A percentile compares a stretch with the other conserved stretches of the same genome.
phyloP scores from a whole-genome alignment of 2,329 filamentous ascomycete genomes.

The Trichoderma simmonsii region DNA sequence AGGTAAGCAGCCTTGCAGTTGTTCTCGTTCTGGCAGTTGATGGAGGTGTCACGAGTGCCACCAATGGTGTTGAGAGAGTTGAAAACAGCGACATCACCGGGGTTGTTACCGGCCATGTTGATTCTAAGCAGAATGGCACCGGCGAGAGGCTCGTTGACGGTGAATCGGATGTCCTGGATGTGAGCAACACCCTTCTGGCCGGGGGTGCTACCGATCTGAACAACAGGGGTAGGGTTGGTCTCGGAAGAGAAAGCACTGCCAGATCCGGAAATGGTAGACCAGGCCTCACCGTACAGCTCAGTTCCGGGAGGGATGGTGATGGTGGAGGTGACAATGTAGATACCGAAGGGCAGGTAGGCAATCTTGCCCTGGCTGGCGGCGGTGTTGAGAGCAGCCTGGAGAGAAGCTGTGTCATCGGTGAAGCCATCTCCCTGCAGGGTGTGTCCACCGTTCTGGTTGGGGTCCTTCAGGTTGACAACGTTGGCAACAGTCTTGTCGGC shows the following conservation, averaged over 20 bases:
- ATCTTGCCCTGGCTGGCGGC: slow-evolving; percentile 49
- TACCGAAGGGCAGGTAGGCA: slow-evolving; percentile 55
- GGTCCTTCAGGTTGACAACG: slow-evolving; percentile 17
- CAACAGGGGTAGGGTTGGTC: slow-evolving; percentile 13
- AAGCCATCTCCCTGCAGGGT: slow-evolving; percentile 47
- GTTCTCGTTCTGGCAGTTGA: slow-evolving; percentile 13
- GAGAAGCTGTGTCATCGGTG: slow-evolving; percentile 57
- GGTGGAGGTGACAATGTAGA: slow-evolving; percentile 50
- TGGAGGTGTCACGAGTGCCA: slow-evolving; percentile 15
- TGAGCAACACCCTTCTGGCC: slow-evolving; percentile 11
- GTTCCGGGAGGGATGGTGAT: slow-evolving; percentile 43
- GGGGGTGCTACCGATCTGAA: slow-evolving; percentile 14
- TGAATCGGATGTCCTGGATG: slow-evolving; percentile 18
- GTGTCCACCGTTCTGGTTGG: slow-evolving; percentile 13
- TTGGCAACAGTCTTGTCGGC: neutral
- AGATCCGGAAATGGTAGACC: slow-evolving; percentile 18
- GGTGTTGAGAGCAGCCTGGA: slow-evolving; percentile 54
- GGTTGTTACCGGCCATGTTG: slow-evolving; percentile 17
- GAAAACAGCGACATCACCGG: slow-evolving; percentile 18
- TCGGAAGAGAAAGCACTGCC: slow-evolving; percentile 9
- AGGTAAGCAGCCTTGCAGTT: slow-evolving; percentile 17
- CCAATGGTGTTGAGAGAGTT: slow-evolving; percentile 19
- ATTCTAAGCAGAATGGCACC: slow-evolving; percentile 16
- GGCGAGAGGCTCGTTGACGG: slow-evolving; percentile 12
- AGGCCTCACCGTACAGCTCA: slow-evolving; percentile 14